phyloP scores from a whole-genome alignment of 2,329 filamentous ascomycete genomes.

The Paecilomyces fulvus region DNA sequence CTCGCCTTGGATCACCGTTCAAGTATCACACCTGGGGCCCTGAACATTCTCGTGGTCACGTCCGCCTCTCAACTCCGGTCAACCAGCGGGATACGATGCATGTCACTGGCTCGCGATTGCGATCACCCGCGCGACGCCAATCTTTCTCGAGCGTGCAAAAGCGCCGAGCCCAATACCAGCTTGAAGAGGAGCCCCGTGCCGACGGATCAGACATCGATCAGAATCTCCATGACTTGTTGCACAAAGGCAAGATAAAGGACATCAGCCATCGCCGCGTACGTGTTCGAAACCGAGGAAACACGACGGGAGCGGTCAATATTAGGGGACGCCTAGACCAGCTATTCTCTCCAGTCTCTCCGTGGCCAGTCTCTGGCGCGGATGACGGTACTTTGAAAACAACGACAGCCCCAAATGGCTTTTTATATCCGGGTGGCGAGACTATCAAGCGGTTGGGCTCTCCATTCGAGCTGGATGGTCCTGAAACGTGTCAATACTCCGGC shows the following conservation, averaged over 20 bases:
- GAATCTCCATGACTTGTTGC: constrained; percentile 27
- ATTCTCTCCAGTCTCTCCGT: constrained; percentile 43
- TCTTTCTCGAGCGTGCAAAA: constrained; percentile 48
- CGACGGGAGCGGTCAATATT: constrained; percentile 47
- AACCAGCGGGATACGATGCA: constrained; percentile 37
- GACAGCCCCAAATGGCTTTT: constrained; percentile 17
- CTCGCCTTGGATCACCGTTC: constrained; percentile 42
- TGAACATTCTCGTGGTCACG: constrained; percentile 24
- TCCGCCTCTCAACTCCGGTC: constrained; percentile 21
- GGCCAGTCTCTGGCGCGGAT: constrained; percentile 17
- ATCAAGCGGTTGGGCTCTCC: constrained; percentile 42
- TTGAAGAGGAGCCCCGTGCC: constrained; percentile 44
- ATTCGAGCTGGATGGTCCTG: constrained; percentile 33
- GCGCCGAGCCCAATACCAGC: constrained; percentile 48
- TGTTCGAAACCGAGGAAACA: constrained; percentile 54
- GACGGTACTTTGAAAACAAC: constrained; percentile 14
- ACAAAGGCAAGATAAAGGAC: constrained; percentile 33
- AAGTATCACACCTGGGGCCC: constrained; percentile 43
- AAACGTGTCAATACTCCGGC: constrained; percentile 22
- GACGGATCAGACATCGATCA: constrained; percentile 28
- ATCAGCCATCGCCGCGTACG: constrained; percentile 49
- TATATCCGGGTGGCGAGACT: constrained; percentile 28
- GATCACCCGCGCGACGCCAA: constrained; percentile 49
- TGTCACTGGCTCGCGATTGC: constrained; percentile 33
- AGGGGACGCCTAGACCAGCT: constrained; percentile 45